Evolutionary conservation across 1,139 yeast species (phyloP), one percentile per base, ranked within the genome.

Genomic region (Debaryomyces udenii): DNA sequence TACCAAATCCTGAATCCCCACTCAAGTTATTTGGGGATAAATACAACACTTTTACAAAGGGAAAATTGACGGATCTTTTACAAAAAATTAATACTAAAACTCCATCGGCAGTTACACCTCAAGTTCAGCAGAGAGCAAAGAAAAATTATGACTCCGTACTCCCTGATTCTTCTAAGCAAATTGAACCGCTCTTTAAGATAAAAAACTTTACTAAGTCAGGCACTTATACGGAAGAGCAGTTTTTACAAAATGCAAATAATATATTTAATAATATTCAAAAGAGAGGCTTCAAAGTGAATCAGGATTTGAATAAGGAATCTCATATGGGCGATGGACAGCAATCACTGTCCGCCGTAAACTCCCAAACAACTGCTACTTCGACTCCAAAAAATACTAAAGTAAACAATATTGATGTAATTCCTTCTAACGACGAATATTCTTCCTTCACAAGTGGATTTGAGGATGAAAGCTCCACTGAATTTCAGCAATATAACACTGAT

Each of bases 21-120:
- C 60, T 72, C 40, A 72, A 72, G 45, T 51, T 72, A 22, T 72
- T 65, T 47, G 62, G 64, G 6, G 64, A 61, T 31, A 59, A 66
- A 27, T 71, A 71, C 45, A 68, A 73, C 47, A 73, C 78, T 0
- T 73, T 59, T 42, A 73, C 78, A 1, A 69, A 67, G 40, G 68
- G 65, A 3, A 61, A 62, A 40, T 57, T 73, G 31, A 62, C 53
- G 39, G 71, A 65, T 14, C 48, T 70, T 4, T 43, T 68, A 30
- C 56, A 59, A 26, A 62, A 62, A 27, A 52, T 66, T 35, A 59
- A 63, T 33, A 55, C 59, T 14, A 48, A 44, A 22, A 47, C 63
- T 3, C 42, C 47, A 3, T 42, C 37, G 7, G 40, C 47, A 20
- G 39, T 40, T 31, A 31, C 35, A 23, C 36, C 39, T 11, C 23